These are phyloP conservation scores for Rosa hybrid DNA, from an alignment of 331 rosid genomes.

Conservation along the genomic window DNA sequence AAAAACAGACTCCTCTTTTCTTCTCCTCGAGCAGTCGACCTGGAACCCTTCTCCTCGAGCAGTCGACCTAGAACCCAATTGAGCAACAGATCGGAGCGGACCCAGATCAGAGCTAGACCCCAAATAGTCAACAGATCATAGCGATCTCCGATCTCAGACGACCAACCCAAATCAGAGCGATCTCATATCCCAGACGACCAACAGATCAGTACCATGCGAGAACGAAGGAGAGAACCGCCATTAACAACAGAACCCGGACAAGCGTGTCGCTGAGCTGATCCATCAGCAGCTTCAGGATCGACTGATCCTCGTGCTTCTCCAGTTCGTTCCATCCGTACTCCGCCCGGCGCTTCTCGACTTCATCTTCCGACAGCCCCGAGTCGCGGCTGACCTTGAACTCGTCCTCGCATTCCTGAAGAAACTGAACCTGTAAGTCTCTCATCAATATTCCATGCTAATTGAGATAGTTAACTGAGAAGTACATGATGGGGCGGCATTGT, in stretches of 20 bases:
- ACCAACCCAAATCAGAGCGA: too few relatives aligned
- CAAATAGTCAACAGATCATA: too few relatives aligned
- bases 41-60: too few relatives aligned
- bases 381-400: constrained; percentile 27
- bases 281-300: constrained; percentile 33
- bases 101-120: too few relatives aligned
- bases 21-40: too few relatives aligned
- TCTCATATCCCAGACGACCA: too few relatives aligned
- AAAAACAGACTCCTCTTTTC: too few relatives aligned
- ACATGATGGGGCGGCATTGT: background rate
- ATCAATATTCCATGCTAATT: constrained; percentile 11
- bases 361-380: constrained; percentile 28
- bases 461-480: background rate
- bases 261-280: constrained; percentile 44
- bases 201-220: constrained; percentile 31
- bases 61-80: too few relatives aligned
- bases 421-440: constrained; percentile 66
- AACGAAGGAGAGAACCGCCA: constrained; percentile 39
- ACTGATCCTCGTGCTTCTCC: constrained; percentile 40
- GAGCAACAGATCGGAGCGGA: too few relatives aligned
- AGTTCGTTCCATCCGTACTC: constrained; percentile 35
- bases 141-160: too few relatives aligned
- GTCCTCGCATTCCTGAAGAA: constrained; percentile 54
- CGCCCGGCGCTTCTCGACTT: constrained; percentile 27
- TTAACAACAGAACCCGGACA: constrained; percentile 34